Evolutionary conservation across 805 yeast species (phyloP).

Genomic region (Candida xiaguanensis): DNA sequence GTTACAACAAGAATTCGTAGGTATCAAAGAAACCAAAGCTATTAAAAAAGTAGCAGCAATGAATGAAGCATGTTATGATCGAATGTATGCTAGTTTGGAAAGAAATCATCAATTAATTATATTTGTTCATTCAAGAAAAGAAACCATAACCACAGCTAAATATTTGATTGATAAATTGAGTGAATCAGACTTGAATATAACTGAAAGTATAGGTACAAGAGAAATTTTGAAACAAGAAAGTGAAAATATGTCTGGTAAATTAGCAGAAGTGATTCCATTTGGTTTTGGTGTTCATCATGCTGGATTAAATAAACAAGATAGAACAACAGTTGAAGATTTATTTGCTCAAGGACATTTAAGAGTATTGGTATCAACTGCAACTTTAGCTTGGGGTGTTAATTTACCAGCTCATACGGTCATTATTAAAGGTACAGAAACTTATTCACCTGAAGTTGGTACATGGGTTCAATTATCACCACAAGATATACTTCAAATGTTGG

Average conservation of each 20-base stretch:
- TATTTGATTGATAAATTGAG: constrained; percentile 61
- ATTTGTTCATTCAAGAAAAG: constrained; percentile 92
- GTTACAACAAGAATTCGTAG: constrained; percentile 79
- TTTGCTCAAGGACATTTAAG: constrained; percentile 87
- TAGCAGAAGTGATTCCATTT: constrained; percentile 56
- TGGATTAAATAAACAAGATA: constrained; percentile 69
- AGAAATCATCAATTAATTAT: constrained; percentile 78
- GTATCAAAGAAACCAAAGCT: constrained; percentile 80
- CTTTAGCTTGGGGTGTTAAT: constrained; percentile 96
- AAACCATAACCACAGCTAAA: constrained; percentile 79
- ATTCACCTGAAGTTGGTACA: constrained; percentile 82
- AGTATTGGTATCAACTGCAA: constrained; percentile 85
- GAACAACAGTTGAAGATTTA: constrained; percentile 76
- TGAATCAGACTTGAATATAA: constrained; percentile 43
- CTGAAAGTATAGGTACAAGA: constrained; percentile 52
- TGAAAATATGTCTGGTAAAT: constrained; percentile 45
- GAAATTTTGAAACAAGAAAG: constrained; percentile 67
- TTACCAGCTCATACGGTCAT: constrained; percentile 93
- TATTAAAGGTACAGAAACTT: constrained; percentile 89
- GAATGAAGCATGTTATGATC: constrained; percentile 86
- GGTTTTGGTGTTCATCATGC: constrained; percentile 95
- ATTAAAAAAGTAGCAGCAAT: constrained; percentile 74
- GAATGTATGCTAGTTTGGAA: constrained; percentile 53
- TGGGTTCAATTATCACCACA: constrained; percentile 95
- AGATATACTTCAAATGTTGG: constrained; percentile 94